Percentiles rank a stretch among this genome's conserved stretches.
phyloP scores from a whole-genome alignment of 148 eudicot genomes.

The Rhododendron ferrugineum region DNA sequence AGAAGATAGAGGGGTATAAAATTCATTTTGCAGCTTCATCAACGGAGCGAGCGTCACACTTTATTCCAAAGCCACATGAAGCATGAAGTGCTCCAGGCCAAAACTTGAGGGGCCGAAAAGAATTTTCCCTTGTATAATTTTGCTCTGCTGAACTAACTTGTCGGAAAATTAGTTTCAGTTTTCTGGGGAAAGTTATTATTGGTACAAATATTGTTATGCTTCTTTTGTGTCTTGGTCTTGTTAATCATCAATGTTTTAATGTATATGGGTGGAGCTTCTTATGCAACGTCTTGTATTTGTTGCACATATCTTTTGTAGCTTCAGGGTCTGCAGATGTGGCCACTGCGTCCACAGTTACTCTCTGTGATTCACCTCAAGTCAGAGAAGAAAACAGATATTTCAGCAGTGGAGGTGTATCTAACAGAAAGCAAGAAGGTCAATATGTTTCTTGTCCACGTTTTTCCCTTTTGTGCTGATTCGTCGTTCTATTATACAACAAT shows the following conservation, averaged over 20 bases:
- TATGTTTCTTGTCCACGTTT: neutral
- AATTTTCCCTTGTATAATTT: neutral
- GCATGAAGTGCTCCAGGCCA: neutral
- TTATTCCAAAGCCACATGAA: neutral
- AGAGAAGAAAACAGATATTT: neutral
- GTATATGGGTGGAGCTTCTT: neutral
- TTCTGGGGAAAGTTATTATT: neutral
- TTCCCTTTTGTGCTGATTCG: neutral
- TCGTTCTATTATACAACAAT: neutral
- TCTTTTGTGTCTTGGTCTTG: neutral
- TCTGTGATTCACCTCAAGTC: neutral
- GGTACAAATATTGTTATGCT: neutral
- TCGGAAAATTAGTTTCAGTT: neutral
- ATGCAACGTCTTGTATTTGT: neutral
- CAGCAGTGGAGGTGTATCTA: neutral
- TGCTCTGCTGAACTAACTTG: neutral
- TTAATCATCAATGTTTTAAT: neutral
- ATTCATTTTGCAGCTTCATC: no score
- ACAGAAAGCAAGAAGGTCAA: slow-evolving; percentile 6
- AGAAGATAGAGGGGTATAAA: no score
- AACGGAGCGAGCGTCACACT: neutral
- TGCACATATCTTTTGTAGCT: neutral
- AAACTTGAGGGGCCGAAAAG: neutral
- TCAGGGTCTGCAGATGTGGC: neutral
- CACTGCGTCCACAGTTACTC: neutral